Base-by-base conservation (phyloP, 768 basidiomycete genomes). In the Infundibulicybe gibba region DNA sequence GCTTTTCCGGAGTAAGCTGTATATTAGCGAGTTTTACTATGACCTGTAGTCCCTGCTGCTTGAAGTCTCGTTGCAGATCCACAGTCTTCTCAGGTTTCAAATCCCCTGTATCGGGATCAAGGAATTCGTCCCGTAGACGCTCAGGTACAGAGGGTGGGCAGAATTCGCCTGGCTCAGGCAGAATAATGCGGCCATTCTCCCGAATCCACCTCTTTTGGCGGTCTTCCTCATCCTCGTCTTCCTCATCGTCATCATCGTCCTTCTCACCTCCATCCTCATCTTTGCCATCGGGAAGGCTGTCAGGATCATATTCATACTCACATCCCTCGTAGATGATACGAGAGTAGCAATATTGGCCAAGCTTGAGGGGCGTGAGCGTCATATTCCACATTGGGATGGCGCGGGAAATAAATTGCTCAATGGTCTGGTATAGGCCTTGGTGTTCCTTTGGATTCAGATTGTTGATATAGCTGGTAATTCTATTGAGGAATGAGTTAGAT, bases 221-320 rank as follows among this genome's bases (percentile, higher is more conserved):
- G 6, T 49, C 45, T 6, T 38, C 37, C 32, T 35, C 49, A 8
- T 47, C 54, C 6, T 43, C 32, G 15, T 44, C 48, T 2, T 54
- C 49, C 5, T 54, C 50, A 15, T 49, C 47, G 25, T 52, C 48
- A n/a, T n/a, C n/a, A n/a, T n/a, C n/a, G n/a, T n/a, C n/a, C n/a
- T 40, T 41, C 15, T 45, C 40, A 12, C 42, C 40, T 12, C 44
- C 39, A 25, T 37, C 35, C 17, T 45, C 35, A 38, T 48, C 48
- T 3, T 49, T 21, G 12, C 47, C 41, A 2, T 47, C 45, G 11
- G 51, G 47, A n/a, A n/a, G n/a, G n/a, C n/a, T n/a, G 31, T 49
- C 46, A 15, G 50, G 47, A 15, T 52, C 54, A 16, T 55, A 54
- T 8, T 30, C n/a, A 32, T 49, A n/a, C n/a, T n/a, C n/a, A n/a